Evolutionary conservation across 2,329 filamentous ascomycete genomes (phyloP).

Genomic region (Atkinsonella hypoxylon): DNA sequence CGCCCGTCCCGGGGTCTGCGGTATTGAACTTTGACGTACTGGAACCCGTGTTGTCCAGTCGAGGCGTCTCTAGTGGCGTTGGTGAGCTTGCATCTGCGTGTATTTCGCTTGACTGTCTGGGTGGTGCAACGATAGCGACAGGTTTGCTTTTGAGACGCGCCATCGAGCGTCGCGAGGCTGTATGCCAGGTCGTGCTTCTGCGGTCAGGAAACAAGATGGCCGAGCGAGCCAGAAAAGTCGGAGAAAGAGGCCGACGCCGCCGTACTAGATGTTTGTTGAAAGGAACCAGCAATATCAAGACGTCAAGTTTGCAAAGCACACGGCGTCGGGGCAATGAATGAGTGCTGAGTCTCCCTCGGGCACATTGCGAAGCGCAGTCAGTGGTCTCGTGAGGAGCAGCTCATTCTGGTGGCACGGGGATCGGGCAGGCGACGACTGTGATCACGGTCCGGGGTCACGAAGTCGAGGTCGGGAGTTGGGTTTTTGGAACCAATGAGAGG

Average conservation of each 20-base stretch:
- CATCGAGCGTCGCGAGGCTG: not conserved
- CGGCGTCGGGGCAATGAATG: not conserved
- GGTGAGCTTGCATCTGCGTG: not conserved
- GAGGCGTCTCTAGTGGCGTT: not conserved
- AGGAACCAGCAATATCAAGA: not conserved
- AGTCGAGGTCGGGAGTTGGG: not conserved
- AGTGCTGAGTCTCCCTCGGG: not conserved
- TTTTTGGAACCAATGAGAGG: not conserved
- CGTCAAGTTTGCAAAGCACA: not conserved
- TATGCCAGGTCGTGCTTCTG: no score
- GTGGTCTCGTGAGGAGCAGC: not conserved
- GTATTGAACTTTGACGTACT: not conserved
- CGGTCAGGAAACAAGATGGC: no score
- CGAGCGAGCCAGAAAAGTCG: not conserved
- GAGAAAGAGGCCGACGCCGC: not conserved
- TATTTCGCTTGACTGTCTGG: not conserved
- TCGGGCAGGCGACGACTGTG: not conserved
- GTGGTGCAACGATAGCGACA: not conserved
- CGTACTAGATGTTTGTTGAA: no score
- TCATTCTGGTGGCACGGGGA: conserved; percentile 2
- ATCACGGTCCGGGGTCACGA: not conserved
- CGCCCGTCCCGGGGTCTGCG: conserved; percentile 9
- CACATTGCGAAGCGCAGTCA: not conserved
- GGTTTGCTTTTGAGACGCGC: not conserved
- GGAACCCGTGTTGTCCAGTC: not conserved